Conservation (phyloP, 345 rosid species). For the Barbarea vulgaris region DNA sequence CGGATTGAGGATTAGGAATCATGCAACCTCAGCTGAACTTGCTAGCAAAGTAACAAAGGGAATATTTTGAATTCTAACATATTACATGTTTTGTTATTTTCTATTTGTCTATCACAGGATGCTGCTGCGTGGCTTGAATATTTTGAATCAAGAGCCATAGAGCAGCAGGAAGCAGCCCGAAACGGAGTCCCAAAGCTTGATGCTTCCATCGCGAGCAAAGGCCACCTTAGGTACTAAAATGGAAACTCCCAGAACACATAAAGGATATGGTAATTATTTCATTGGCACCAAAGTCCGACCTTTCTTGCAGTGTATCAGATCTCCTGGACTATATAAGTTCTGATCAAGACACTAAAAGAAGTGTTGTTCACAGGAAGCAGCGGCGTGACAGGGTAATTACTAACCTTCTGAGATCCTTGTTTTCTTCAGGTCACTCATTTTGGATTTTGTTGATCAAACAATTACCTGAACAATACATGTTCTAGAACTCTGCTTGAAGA, state of each 20-base stretch:
- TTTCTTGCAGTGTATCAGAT: constrained; percentile 81
- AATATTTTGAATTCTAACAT: constrained; percentile 18
- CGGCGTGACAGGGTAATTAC: constrained; percentile 80
- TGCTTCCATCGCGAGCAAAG: constrained; percentile 95
- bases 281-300: constrained; percentile 42
- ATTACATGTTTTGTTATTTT: not conserved
- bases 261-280: constrained; percentile 39
- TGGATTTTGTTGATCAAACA: constrained; percentile 13
- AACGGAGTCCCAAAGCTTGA: constrained; percentile 92
- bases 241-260: constrained; percentile 36
- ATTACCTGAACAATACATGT: not conserved
- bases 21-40: constrained; percentile 5
- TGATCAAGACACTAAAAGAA: constrained; percentile 79
- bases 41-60: not conserved
- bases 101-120: constrained; percentile 54
- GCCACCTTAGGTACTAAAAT: constrained; percentile 83
- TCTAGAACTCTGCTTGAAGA: constrained; percentile 48
- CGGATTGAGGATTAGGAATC: constrained; percentile 18
- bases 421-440: constrained; percentile 18
- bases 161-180: constrained; percentile 92
- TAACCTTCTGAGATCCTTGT: constrained; percentile 12
- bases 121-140: constrained; percentile 98
- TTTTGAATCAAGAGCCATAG: constrained; percentile 86
- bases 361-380: constrained; percentile 75
- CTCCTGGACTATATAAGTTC: constrained; percentile 94